Percentiles rank a stretch among this genome's conserved stretches.
Conservation (phyloP, 208 protist species). For the Trypanosoma mega region DNA sequence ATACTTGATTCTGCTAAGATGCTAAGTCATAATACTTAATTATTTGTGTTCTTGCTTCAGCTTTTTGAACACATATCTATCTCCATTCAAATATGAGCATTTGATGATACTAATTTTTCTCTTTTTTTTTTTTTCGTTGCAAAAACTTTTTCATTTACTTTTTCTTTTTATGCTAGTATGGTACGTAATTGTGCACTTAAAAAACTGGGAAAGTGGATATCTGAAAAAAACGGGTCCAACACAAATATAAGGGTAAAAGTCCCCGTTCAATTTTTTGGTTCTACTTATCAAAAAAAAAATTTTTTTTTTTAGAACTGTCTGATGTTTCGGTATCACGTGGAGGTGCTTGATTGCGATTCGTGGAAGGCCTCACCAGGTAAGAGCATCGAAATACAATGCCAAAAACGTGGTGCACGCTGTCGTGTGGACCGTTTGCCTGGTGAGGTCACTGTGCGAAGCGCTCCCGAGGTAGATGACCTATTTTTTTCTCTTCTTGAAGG, state of each 20-base stretch:
- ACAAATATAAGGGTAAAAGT: background rate
- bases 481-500: conserved; percentile 7
- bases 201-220: too few species aligned
- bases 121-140: too few species aligned
- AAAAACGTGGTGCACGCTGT: conserved; percentile 18
- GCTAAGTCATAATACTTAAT: too few species aligned
- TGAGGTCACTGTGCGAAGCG: conserved; percentile 26
- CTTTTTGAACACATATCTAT: too few species aligned
- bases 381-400: conserved; percentile 20
- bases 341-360: conserved; percentile 18
- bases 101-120: too few species aligned
- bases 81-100: too few species aligned
- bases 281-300: background rate
- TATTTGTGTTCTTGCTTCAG: too few species aligned
- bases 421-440: conserved; percentile 14
- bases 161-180: too few species aligned
- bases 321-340: conserved; percentile 35
- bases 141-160: too few species aligned
- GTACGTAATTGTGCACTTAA: too few species aligned
- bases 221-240: too few species aligned
- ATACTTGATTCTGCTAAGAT: too few species aligned
- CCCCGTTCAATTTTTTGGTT: background rate
- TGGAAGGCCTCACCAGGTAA: background rate
- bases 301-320: background rate
- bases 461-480: conserved; percentile 25